Percentiles rank a stretch among this genome's conserved stretches.
These are phyloP conservation scores for Diaporthe vexans DNA, from an alignment of 2,329 filamentous ascomycete species.

Conservation along the genomic window DNA sequence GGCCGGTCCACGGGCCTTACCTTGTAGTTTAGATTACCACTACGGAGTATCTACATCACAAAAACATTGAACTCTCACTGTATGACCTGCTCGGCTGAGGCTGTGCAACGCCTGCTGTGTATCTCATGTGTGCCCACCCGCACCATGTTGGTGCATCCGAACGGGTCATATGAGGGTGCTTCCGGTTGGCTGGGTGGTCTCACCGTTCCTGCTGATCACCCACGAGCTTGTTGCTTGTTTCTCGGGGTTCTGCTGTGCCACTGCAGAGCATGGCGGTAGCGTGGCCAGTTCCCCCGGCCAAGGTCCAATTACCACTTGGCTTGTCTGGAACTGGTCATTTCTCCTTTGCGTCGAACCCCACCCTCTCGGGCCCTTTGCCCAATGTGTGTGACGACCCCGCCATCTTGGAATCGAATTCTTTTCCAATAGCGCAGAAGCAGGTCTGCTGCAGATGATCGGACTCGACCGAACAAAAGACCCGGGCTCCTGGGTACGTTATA, in stretches of 20 bases:
- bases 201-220: slow-evolving; percentile 31
- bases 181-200: slow-evolving; percentile 26
- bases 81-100: neutral
- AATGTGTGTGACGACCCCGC: neutral
- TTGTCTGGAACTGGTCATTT: neutral
- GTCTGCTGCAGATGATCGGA: neutral
- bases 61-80: too few species aligned
- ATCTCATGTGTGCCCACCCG: neutral
- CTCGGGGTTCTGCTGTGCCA: neutral
- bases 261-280: neutral
- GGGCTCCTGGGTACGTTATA: neutral
- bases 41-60: neutral
- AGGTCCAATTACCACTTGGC: slow-evolving; percentile 13
- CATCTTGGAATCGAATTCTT: neutral
- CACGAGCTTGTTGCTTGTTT: slow-evolving; percentile 29
- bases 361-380: neutral
- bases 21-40: neutral
- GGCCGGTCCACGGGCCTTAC: neutral
- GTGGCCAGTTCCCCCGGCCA: neutral
- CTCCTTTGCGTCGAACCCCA: slow-evolving; percentile 19
- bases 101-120: neutral
- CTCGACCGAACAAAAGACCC: neutral
- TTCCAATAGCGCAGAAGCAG: neutral
- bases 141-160: neutral
- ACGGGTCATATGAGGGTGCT: neutral